Evolutionary conservation across 768 basidiomycete species (phyloP).

Genomic region (Dioszegia aurantiaca): DNA sequence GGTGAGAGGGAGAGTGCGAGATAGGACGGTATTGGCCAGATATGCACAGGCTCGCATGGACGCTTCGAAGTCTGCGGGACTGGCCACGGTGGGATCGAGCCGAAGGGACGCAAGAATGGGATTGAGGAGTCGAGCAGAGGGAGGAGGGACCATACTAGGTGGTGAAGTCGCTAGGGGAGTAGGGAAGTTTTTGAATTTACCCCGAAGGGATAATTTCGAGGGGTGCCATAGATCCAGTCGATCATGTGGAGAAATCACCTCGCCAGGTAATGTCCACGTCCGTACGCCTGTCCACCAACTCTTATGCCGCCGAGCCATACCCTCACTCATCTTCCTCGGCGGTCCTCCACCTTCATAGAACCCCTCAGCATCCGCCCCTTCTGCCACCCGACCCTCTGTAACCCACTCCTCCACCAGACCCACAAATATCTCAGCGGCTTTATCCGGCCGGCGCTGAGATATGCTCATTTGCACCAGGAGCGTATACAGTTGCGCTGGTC

Average conservation of each 20-base stretch:
- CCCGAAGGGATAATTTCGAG: constrained; percentile 34
- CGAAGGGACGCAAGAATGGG: constrained; percentile 32
- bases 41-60: constrained; percentile 49
- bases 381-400: constrained; percentile 48
- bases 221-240: constrained; percentile 50
- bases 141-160: constrained; percentile 43
- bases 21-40: constrained; percentile 47
- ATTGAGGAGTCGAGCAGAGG: constrained; percentile 25
- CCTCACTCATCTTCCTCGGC: constrained; percentile 13
- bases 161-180: constrained; percentile 45
- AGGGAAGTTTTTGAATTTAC: constrained; percentile 48
- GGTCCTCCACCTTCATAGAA: constrained; percentile 45
- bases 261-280: constrained; percentile 47
- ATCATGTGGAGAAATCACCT: constrained; percentile 43
- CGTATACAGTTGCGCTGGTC: constrained; percentile 12
- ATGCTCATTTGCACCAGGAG: constrained; percentile 6
- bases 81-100: constrained; percentile 21
- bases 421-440: constrained; percentile 49
- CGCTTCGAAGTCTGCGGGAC: constrained; percentile 23
- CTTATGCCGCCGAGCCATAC: constrained; percentile 21
- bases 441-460: constrained; percentile 22
- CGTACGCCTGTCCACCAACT: constrained; percentile 48
- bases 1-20: constrained; percentile 46
- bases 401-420: constrained; percentile 53
- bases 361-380: constrained; percentile 37